Evolutionary conservation across 2,329 filamentous ascomycete genomes (phyloP).

Genomic region (Apiospora arundinis): DNA sequence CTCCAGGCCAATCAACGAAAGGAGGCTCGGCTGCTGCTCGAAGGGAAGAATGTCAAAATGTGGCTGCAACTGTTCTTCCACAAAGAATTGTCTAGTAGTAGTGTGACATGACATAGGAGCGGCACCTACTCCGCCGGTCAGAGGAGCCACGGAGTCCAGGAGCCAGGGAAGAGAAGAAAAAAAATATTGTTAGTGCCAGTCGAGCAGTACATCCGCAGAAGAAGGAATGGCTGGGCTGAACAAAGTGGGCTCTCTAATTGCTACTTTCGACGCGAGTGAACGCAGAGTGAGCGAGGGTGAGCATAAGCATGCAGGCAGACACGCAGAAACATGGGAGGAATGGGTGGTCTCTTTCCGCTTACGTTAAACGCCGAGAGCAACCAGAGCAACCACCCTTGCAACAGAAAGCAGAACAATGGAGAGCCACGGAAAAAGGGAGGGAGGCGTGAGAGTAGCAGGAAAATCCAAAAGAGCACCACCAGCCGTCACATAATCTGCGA

Average conservation of each 20-base stretch:
- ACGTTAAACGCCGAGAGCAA: constrained; percentile 17
- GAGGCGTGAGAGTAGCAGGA: background rate
- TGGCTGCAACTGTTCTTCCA: background rate
- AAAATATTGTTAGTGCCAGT: constrained; percentile 12
- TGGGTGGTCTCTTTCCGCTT: constrained; percentile 18
- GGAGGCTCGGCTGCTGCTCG: background rate
- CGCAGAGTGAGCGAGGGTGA: constrained; percentile 8
- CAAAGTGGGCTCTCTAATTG: background rate
- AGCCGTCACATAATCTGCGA: constrained; percentile 18
- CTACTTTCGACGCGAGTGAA: constrained; percentile 17
- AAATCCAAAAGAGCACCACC: background rate
- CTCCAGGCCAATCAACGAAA: constrained; percentile 3
- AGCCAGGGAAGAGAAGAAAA: background rate
- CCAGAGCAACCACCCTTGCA: constrained; percentile 9
- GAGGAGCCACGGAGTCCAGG: background rate
- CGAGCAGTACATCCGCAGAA: background rate
- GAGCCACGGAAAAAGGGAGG: background rate
- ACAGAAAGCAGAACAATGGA: constrained; percentile 7
- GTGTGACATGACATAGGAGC: constrained; percentile 5
- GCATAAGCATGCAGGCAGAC: constrained; percentile 13
- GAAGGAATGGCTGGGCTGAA: constrained; percentile 16
- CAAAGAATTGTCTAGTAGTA: constrained; percentile 15
- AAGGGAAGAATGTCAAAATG: background rate
- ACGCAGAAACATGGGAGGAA: background rate
- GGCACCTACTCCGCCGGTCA: background rate